Evolutionary conservation across 768 basidiomycete genomes (phyloP).

Genomic region (Lentinus tigrinus): DNA sequence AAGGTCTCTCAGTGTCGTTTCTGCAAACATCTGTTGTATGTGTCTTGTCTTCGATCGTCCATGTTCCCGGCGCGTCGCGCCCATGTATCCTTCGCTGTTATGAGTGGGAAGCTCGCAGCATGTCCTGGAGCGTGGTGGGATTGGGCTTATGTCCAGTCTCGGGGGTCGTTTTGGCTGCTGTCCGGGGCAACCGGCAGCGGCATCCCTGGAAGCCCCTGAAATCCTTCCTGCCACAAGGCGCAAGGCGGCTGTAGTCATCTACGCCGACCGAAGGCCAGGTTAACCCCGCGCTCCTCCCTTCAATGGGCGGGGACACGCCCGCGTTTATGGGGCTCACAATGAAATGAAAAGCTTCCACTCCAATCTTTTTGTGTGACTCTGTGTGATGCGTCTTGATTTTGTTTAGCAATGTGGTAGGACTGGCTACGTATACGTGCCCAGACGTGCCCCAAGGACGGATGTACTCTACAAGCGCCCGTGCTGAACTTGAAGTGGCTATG

Average conservation of each 20-base stretch:
- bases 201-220: slow-evolving; percentile 7
- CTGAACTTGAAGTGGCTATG: no score
- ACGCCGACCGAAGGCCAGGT: slow-evolving; percentile 18
- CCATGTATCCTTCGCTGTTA: neutral
- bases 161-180: slow-evolving; percentile 17
- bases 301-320: slow-evolving; percentile 9
- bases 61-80: neutral
- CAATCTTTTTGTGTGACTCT: no score
- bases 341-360: no score
- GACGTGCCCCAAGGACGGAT: no score
- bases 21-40: neutral
- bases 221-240: slow-evolving; percentile 8
- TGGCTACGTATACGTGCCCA: no score
- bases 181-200: slow-evolving; percentile 15
- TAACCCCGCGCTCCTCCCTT: slow-evolving; percentile 18
- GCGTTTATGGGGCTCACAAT: neutral
- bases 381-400: no score
- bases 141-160: slow-evolving; percentile 3
- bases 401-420: no score
- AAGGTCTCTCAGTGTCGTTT: no score
- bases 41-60: neutral
- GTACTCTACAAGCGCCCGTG: no score
- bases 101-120: slow-evolving; percentile 7
- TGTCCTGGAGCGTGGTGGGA: slow-evolving; percentile 15
- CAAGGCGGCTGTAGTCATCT: slow-evolving; percentile 19